phyloP scores from a whole-genome alignment of 129 eudicot genomes.

The Lonicera japonica region DNA sequence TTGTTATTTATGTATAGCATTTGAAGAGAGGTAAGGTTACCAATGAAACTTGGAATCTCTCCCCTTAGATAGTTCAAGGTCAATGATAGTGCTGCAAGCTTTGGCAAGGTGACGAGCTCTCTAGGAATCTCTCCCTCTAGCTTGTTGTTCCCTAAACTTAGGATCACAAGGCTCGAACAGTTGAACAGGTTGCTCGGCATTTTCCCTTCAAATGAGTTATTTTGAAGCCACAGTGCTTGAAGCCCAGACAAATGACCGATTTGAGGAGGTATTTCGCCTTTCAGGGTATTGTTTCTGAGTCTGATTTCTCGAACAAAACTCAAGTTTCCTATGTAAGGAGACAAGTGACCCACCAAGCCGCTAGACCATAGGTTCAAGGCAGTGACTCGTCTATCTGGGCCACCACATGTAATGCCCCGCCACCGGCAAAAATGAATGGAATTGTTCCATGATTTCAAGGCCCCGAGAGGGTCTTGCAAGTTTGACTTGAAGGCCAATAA shows the following conservation, averaged over 20 bases:
- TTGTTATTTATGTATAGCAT: constrained; percentile 5
- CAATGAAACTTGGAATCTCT: constrained; percentile 22
- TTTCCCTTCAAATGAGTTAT: constrained; percentile 24
- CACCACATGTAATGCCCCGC: constrained; percentile 14
- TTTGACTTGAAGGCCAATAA: constrained; percentile 13
- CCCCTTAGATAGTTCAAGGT: constrained; percentile 22
- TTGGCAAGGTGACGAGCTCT: constrained; percentile 14
- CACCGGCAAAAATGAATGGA: constrained; percentile 17
- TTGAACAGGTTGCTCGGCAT: constrained; percentile 22
- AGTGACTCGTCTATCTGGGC: constrained; percentile 6
- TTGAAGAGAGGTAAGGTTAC: constrained; percentile 14
- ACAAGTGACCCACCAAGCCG: constrained; percentile 2
- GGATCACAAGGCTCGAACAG: constrained; percentile 17
- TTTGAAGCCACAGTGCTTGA: constrained; percentile 1
- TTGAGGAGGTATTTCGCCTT: constrained; percentile 9
- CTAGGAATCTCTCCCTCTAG: constrained; percentile 21
- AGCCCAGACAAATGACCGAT: constrained; percentile 8
- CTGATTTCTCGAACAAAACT: constrained; percentile 4
- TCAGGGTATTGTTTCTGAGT: constrained; percentile 9
- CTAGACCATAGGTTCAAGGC: not conserved
- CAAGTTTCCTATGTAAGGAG: constrained; percentile 15
- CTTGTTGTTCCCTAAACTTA: constrained; percentile 18
- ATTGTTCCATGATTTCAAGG: constrained; percentile 16
- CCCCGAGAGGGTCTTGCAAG: constrained; percentile 2
- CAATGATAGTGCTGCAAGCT: constrained; percentile 1